Conservation (phyloP, 2,329 filamentous ascomycete genomes). For the Trichoderma brevicompactum region DNA sequence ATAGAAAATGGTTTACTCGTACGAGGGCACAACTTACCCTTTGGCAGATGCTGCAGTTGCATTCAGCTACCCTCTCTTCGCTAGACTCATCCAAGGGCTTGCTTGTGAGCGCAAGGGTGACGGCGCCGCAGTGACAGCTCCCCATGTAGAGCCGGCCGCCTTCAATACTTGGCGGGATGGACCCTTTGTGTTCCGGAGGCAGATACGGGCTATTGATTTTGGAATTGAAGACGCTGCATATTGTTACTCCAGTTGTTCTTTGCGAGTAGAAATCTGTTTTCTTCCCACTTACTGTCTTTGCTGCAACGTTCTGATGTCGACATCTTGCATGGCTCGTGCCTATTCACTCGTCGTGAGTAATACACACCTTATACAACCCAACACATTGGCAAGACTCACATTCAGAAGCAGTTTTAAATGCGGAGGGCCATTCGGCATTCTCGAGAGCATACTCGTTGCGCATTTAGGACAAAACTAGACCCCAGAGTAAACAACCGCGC, state of each 20-base stretch:
- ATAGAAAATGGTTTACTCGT: not conserved
- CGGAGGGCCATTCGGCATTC: not conserved
- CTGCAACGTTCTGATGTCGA: constrained; percentile 47
- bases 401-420: constrained; percentile 27
- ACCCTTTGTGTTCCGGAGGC: constrained; percentile 46
- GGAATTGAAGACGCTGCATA: constrained; percentile 6
- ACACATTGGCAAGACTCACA: constrained; percentile 7
- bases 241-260: constrained; percentile 28
- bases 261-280: constrained; percentile 38
- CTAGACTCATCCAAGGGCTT: constrained; percentile 48
- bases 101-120: constrained; percentile 50
- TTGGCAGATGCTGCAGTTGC: constrained; percentile 57
- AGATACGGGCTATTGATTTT: constrained; percentile 38
- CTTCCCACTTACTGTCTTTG: constrained; percentile 47
- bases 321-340: constrained; percentile 1
- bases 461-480: constrained; percentile 59
- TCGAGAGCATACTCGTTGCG: constrained; percentile 49
- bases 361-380: fast-evolving
- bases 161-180: constrained; percentile 44
- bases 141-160: constrained; percentile 51
- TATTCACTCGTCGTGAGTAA: not conserved
- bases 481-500: not conserved
- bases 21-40: constrained; percentile 40
- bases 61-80: constrained; percentile 43
- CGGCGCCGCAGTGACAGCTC: constrained; percentile 58